Base-by-base conservation (phyloP, 148 eudicot species). In the Chenopodium quinoa region DNA sequence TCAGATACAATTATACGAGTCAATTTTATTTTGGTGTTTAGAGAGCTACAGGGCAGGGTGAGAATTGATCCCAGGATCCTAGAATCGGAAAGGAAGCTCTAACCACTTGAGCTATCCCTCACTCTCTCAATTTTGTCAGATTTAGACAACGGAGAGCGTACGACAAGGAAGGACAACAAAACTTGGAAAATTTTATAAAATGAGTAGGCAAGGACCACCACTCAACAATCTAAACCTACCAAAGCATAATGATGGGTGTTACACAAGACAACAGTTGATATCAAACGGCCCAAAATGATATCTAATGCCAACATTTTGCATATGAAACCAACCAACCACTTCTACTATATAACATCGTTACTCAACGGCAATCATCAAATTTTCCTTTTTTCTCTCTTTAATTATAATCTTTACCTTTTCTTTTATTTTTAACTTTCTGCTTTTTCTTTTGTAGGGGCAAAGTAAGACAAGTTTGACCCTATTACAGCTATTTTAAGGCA, bases 371-470 rank as follows among this genome's bases (percentile, higher is more conserved):
- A 72, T 71, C 58, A 72, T 72, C 73, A 58, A 40, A 29, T 73
- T 48, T 78, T 58, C 70, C 78, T 69, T 67, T 58, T 75, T 73
- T 9, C 81, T 67, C 52, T 74, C 52, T 40, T 66, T 60, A 37
- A 32, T 58, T 25, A 44, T 60, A 60, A 2, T 62, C 60, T 74
- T 79, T 75, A 29, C 74, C 54, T 80, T 80, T 63, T 23, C 54
- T 23, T 60, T 82, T 75, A 7, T 44, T 71, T 73, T 19, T 44
- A 29, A 50, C 63, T 50, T 58, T 67, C 75, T 27, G 31, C 69
- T 80, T 48, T 80, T 80, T 58, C 68, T 76, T 76, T 84, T 84
- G 80, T 80, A 76, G 65, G 83, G 86, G 73, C 40, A 84, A 84
- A 84, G 80, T 34, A n/a, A 80, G 82, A 84, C 86, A 80, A 1